phyloP scores from a whole-genome alignment of 208 protist species.

The Wallacemonas rigidus region DNA sequence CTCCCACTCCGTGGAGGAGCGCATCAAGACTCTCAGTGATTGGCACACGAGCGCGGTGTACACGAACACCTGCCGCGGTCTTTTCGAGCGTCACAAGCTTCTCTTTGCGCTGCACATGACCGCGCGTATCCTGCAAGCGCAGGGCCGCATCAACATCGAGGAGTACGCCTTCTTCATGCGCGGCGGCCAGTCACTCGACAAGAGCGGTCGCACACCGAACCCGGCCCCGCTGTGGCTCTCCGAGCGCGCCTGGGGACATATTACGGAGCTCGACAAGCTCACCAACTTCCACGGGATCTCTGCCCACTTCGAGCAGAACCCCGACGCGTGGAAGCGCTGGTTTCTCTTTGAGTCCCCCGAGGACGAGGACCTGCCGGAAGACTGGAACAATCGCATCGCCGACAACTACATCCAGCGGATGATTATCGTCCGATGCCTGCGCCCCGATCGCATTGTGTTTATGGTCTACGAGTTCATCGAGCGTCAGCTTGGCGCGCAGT shows the following conservation, averaged over 20 bases:
- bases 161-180: constrained; percentile 99
- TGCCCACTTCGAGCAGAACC: constrained; percentile 94
- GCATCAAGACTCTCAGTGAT: constrained; percentile 95
- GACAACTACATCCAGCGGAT: constrained; percentile 96
- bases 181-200: constrained; percentile 96
- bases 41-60: constrained; percentile 98
- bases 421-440: constrained; percentile 97
- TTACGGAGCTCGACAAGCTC: constrained; percentile 97
- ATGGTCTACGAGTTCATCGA: constrained; percentile 97
- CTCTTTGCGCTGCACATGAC: constrained; percentile 99
- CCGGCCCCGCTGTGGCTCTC: constrained; percentile 96
- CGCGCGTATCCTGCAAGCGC: constrained; percentile 94
- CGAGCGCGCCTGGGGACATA: constrained; percentile 96
- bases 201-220: constrained; percentile 92
- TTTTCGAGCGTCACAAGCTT: constrained; percentile 99
- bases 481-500: constrained; percentile 93
- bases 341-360: constrained; percentile 95
- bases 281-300: constrained; percentile 95
- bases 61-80: constrained; percentile 96
- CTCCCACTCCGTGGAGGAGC: constrained; percentile 86
- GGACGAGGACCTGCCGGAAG: constrained; percentile 93
- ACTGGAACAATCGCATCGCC: constrained; percentile 91
- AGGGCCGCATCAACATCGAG: constrained; percentile 90
- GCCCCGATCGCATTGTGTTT: constrained; percentile 96
- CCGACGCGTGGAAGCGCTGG: constrained; percentile 95